Evolutionary conservation across 2,329 filamentous ascomycete genomes (phyloP).

Genomic region (Chaetomium olivaceum): DNA sequence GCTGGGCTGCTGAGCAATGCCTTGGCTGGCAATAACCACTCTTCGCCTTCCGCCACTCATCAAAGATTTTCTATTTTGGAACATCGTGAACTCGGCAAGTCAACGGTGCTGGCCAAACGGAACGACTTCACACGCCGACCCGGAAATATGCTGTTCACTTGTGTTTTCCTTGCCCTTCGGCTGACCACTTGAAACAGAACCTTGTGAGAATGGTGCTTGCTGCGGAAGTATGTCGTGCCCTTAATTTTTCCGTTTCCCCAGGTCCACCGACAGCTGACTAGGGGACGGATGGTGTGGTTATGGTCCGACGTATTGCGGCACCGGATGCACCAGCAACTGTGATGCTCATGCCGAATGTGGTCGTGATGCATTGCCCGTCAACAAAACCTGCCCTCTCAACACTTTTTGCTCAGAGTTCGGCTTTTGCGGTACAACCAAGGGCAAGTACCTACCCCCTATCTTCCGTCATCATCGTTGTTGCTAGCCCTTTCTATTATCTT

Average conservation of each 20-base stretch:
- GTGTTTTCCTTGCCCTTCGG: not conserved
- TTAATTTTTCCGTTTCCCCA: not conserved
- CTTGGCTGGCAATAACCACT: not conserved
- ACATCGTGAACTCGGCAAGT: not conserved
- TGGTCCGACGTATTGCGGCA: not conserved
- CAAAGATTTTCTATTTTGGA: not conserved
- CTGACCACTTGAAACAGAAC: not conserved
- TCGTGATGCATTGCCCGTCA: no score
- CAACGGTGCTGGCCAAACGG: not conserved
- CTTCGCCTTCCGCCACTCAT: not conserved
- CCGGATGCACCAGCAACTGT: no score
- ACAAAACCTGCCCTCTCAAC: no score
- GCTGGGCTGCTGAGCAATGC: not conserved
- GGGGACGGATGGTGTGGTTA: not conserved
- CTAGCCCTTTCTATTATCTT: not conserved
- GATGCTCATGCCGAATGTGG: no score
- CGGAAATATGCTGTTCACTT: not conserved
- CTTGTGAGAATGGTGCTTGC: not conserved
- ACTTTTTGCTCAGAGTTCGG: no score
- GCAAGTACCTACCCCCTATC: not conserved
- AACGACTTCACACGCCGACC: not conserved
- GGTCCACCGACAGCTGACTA: not conserved
- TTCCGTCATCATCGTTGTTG: not conserved
- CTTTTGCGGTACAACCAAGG: not conserved
- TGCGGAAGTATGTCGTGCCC: not conserved